These are phyloP conservation scores for Prunus dulcis DNA, from an alignment of 306 rosid species.

Conservation along the genomic window DNA sequence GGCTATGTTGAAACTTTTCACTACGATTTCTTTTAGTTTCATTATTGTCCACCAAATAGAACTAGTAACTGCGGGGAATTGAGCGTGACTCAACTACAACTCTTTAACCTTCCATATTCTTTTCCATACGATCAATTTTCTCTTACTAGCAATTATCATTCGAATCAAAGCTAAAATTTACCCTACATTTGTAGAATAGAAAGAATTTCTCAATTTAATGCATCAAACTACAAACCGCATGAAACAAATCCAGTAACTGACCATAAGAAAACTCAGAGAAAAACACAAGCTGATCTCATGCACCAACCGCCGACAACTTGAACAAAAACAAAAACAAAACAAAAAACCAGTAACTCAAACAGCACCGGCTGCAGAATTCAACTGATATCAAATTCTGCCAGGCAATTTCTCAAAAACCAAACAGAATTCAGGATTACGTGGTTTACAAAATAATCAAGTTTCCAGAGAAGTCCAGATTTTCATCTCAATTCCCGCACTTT, in stretches of 20 bases:
- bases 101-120: background rate
- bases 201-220: background rate
- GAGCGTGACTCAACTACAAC: background rate
- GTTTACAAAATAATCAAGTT: background rate
- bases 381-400: background rate
- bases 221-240: background rate
- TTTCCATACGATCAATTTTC: background rate
- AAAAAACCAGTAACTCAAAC: background rate
- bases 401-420: slow-evolving; percentile 1
- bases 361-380: slow-evolving; percentile 8
- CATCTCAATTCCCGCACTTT: background rate
- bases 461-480: slow-evolving; percentile 10
- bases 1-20: background rate
- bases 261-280: background rate
- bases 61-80: background rate
- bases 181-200: too few relatives aligned
- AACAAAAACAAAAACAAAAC: background rate
- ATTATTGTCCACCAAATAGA: background rate
- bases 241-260: background rate
- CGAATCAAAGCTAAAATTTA: background rate
- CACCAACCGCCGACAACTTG: background rate
- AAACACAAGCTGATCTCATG: background rate
- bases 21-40: background rate
- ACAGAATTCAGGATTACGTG: background rate
- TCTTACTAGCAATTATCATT: background rate